phyloP scores from a whole-genome alignment of 2,329 filamentous ascomycete genomes.

The Tolypocladium ovalisporum region DNA sequence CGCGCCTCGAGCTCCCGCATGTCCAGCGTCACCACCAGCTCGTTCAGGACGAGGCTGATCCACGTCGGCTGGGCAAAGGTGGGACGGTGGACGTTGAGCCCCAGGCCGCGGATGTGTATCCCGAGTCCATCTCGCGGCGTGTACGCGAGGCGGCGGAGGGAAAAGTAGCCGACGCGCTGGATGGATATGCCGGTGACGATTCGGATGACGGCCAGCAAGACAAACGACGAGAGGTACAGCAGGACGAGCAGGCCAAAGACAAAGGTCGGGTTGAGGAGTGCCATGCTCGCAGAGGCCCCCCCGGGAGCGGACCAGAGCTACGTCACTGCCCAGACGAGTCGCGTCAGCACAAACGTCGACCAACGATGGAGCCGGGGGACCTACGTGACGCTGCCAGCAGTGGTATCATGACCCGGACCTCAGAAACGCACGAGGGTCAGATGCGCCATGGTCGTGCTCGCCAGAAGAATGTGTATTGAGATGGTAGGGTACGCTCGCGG shows the following conservation, averaged over 20 bases:
- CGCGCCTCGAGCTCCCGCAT: constrained; percentile 51
- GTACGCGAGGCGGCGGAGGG: constrained; percentile 81
- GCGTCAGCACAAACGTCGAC: not conserved
- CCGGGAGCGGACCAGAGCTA: not conserved
- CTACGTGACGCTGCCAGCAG: not conserved
- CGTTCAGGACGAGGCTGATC: constrained; percentile 81
- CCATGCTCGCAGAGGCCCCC: constrained; percentile 33
- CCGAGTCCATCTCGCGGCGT: constrained; percentile 80
- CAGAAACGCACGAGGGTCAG: not conserved
- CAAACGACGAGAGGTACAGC: constrained; percentile 82
- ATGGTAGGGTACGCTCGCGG: not conserved
- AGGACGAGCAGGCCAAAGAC: constrained; percentile 77
- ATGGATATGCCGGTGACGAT: constrained; percentile 92
- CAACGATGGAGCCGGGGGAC: not conserved
- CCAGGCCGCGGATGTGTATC: constrained; percentile 80
- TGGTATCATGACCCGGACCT: not conserved
- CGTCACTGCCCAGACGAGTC: not conserved
- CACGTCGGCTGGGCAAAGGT: constrained; percentile 97
- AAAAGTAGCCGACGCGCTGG: constrained; percentile 87
- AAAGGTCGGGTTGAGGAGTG: constrained; percentile 65
- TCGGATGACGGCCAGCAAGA: constrained; percentile 84
- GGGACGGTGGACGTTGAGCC: constrained; percentile 79
- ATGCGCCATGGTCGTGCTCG: not conserved
- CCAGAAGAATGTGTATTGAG: not conserved
- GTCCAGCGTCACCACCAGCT: constrained; percentile 77